Evolutionary conservation across 371 early-diverging fungal species (phyloP), one percentile per base, ranked within the genome.

Genomic region (Fennellomyces sp.): DNA sequence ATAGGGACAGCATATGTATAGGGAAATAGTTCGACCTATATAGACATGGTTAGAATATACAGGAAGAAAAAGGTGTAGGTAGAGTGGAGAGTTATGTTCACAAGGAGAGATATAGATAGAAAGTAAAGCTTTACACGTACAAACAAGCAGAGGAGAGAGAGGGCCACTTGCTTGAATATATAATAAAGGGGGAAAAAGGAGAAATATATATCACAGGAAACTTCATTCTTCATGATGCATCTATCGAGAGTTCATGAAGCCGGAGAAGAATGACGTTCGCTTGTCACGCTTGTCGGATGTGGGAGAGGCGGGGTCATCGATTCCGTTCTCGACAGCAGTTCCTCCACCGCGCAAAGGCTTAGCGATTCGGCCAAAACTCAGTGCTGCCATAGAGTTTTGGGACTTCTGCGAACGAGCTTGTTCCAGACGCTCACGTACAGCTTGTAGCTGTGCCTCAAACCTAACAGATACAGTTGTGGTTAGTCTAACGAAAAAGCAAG

Each of bases 281-380:
- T 70, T 71, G 28, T 63, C 65, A 52, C 68, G 67, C 61, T 65
- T 68, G 28, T 65, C 61, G 6, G 69, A 72, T n/a, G 72, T 72
- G 10, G 68, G 68, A 17, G 52, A 50, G 23, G 31, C 23, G 27
- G 52, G 52, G n/a, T 19, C 31, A 21, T 65, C 61, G 19, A 45
- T 56, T 19, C 59, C 64, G 26, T 58, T 58, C 25, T 70, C 69
- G n/a, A 66, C 64, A 38, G 61, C 75, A 35, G 62, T 75, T 58
- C 68, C 88, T 27, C 94, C 91, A 30, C 97, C 97, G 52, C 96
- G 86, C 56, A 97, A 74, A 28, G 97, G 98, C 76, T 96, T 96
- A 63, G 95, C 95, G 61, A 97, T 94, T 48, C 94, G 81, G 58
- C 91, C 90, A 61, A 93, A 94, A 76, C 83, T 86, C 54, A 94